Conservation (phyloP, 2,329 filamentous ascomycete species). For the Fonsecaea pedrosoi region DNA sequence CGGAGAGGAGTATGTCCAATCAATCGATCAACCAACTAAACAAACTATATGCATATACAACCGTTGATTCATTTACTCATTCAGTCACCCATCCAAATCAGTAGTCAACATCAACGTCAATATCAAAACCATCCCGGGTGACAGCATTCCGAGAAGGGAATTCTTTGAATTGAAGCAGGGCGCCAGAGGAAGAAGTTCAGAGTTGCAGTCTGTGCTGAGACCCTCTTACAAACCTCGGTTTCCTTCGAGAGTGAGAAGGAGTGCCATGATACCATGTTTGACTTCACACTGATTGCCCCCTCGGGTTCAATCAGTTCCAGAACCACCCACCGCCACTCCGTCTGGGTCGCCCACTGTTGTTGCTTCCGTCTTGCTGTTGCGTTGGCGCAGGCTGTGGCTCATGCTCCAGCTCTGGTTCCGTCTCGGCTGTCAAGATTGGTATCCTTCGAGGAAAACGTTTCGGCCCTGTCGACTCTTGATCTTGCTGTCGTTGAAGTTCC, state of each 20-base stretch:
- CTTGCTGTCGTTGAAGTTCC: neutral
- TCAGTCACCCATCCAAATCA: neutral
- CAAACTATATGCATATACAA: no score
- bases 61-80: neutral
- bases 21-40: no score
- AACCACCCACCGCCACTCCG: conserved; percentile 32
- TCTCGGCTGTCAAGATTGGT: neutral
- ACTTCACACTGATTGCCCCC: neutral
- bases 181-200: neutral
- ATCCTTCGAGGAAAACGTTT: neutral
- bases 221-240: neutral
- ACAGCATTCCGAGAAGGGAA: neutral
- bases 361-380: conserved; percentile 5
- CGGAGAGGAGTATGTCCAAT: neutral
- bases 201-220: neutral
- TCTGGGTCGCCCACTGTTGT: neutral
- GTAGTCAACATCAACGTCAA: neutral
- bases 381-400: neutral
- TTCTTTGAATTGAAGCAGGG: neutral
- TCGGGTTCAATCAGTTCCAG: conserved; percentile 24
- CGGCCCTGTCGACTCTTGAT: neutral
- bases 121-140: neutral
- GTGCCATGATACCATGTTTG: neutral
- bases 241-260: neutral
- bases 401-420: neutral